Base-by-base conservation (phyloP, 2,329 filamentous ascomycete species). In the Exophiala phaeomuriformis region DNA sequence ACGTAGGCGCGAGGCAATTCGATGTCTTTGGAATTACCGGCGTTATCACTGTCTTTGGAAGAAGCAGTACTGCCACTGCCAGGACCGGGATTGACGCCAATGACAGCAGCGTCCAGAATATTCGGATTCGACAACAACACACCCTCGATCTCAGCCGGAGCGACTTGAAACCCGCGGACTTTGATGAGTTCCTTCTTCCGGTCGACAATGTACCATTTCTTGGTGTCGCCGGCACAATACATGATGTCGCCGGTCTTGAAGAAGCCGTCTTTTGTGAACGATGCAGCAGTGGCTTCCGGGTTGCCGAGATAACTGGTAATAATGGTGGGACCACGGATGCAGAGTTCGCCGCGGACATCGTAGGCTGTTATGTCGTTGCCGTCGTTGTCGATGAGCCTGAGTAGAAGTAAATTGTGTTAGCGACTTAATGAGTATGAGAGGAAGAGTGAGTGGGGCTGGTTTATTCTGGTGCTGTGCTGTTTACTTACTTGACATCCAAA, bases 221-320 rank as follows among this genome's bases (percentile, higher is more conserved):
- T 67, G 7, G 50, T 95, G 87, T 60, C 83, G 72, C 3, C 78
- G 77, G 8, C 91, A 72, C 3, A 91, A 72, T 0, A 85, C 0
- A 70, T 76, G 19, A 82, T 73, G 57, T 82, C 80, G 0, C 80
- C 79, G 0, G 79, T 81, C 48, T 78, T 76, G 63, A 78, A 80
- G 64, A 72, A 81, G 0, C 78, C 76, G 0, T 79, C 76, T 0
- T 56, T 56, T 55, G 80, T 76, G 37, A 56, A 59, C 3, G 50
- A 47, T 4, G 49, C 55, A 10, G 33, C 36, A 39, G 65, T 67
- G 27, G 70, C 70, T 31, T 68, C 63, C 2, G 60, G 58, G 12
- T 67, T 68, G 36, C 67, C 66, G 53, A 67, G 68, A 63, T 74
- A 74, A 32, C 65, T 64, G 29, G 60, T 61, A 7, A 73, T 62